A percentile compares a stretch with the other conserved stretches of the same genome.
Conservation (phyloP, 2,329 filamentous ascomycete species). For the Calonectria naviculata region DNA sequence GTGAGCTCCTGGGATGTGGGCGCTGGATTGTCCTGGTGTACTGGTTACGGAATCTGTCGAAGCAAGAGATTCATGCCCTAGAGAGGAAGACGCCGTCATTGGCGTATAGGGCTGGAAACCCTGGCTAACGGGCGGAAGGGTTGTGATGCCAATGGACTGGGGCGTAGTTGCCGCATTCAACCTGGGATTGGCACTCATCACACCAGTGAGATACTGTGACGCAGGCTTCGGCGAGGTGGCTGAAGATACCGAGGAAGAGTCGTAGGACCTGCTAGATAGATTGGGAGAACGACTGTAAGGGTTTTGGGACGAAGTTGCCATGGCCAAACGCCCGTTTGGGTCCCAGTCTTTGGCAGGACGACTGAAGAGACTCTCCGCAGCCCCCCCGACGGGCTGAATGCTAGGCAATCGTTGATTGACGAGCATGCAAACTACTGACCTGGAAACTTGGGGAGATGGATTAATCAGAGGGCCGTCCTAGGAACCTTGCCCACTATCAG, state of each 20-base stretch:
- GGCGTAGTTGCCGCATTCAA: slow-evolving; percentile 60
- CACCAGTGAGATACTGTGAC: slow-evolving; percentile 61
- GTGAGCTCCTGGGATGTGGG: slow-evolving; percentile 55
- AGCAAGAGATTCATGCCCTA: slow-evolving; percentile 71
- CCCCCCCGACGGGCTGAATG: slow-evolving; percentile 29
- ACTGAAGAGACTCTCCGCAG: slow-evolving; percentile 28
- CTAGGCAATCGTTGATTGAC: slow-evolving; percentile 34
- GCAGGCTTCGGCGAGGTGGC: slow-evolving; percentile 68
- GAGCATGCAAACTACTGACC: slow-evolving; percentile 38
- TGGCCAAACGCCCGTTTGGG: slow-evolving; percentile 42
- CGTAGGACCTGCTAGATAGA: slow-evolving; percentile 70
- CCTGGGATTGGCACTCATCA: slow-evolving; percentile 64
- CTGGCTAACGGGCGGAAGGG: slow-evolving; percentile 59
- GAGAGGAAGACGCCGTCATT: slow-evolving; percentile 58
- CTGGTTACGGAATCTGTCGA: slow-evolving; percentile 67
- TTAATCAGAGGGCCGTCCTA: slow-evolving; percentile 32
- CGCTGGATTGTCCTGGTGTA: slow-evolving; percentile 58
- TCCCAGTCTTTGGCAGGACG: slow-evolving; percentile 28
- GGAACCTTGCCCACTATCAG: slow-evolving; percentile 21
- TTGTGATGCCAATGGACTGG: slow-evolving; percentile 65
- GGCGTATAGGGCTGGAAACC: slow-evolving; percentile 66
- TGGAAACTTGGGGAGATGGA: slow-evolving; percentile 25
- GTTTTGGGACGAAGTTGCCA: slow-evolving; percentile 67
- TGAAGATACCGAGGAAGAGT: slow-evolving; percentile 72
- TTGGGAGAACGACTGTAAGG: slow-evolving; percentile 71